Evolutionary conservation across 2,329 filamentous ascomycete genomes (phyloP).

Genomic region (Pyrenophora seminiperda): DNA sequence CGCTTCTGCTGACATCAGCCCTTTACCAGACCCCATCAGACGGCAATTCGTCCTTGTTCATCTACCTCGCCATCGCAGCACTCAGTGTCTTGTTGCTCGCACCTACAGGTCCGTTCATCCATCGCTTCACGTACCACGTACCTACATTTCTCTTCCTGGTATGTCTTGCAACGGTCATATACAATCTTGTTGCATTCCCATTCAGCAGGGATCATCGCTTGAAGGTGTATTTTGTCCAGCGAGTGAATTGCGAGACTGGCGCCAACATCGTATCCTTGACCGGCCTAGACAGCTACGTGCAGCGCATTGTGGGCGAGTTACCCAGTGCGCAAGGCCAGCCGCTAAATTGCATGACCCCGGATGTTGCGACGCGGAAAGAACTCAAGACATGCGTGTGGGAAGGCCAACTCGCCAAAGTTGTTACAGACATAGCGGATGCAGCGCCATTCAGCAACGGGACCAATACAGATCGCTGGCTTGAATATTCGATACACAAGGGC

Average conservation of each 20-base stretch:
- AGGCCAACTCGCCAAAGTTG: slow-evolving; percentile 69
- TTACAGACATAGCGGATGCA: slow-evolving; percentile 49
- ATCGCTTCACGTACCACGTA: slow-evolving; percentile 82
- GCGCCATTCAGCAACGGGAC: slow-evolving; percentile 34
- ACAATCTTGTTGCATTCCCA: slow-evolving; percentile 86
- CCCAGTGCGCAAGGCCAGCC: slow-evolving; percentile 71
- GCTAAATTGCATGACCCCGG: slow-evolving; percentile 48
- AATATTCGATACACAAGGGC: slow-evolving; percentile 63
- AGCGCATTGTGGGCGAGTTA: slow-evolving; percentile 67
- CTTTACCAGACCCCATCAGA: slow-evolving; percentile 83
- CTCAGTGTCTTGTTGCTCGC: slow-evolving; percentile 74
- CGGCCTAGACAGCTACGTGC: slow-evolving; percentile 44
- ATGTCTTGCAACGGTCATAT: slow-evolving; percentile 76
- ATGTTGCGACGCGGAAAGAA: slow-evolving; percentile 53
- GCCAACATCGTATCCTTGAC: slow-evolving; percentile 66
- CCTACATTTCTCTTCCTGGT: slow-evolving; percentile 76
- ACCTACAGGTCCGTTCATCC: slow-evolving; percentile 81
- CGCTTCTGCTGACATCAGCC: slow-evolving; percentile 72
- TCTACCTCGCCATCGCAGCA: slow-evolving; percentile 72
- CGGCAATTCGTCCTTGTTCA: slow-evolving; percentile 71
- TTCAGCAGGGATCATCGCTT: slow-evolving; percentile 80
- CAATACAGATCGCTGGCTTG: slow-evolving; percentile 60
- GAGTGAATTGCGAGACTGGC: slow-evolving; percentile 74
- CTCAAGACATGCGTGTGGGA: slow-evolving; percentile 73
- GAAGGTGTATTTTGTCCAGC: slow-evolving; percentile 87